phyloP scores from a whole-genome alignment of 2,329 filamentous ascomycete species.

The Exophiala aquamarina region DNA sequence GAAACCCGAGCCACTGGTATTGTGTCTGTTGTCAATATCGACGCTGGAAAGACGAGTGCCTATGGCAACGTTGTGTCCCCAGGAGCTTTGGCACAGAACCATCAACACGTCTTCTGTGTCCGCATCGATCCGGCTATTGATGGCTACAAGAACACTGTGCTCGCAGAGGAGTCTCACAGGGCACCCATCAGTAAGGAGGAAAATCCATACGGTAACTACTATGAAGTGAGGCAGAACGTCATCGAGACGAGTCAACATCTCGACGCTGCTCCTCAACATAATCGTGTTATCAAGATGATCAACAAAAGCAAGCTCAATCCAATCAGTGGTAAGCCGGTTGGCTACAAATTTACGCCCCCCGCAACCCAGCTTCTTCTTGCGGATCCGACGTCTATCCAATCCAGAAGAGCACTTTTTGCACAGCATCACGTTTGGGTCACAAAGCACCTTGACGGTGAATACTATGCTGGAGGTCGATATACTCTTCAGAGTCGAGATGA shows the following conservation, averaged over 20 bases:
- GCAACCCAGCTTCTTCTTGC: constrained; percentile 51
- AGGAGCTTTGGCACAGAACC: constrained; percentile 66
- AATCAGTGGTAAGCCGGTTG: constrained; percentile 43
- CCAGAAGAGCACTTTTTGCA: constrained; percentile 49
- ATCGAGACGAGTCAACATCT: constrained; percentile 49
- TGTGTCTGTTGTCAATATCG: constrained; percentile 61
- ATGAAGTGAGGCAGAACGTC: constrained; percentile 52
- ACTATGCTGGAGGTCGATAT: constrained; percentile 50
- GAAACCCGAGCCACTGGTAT: constrained; percentile 68
- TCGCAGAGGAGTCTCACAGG: constrained; percentile 54
- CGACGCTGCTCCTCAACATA: constrained; percentile 52
- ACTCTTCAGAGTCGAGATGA: constrained; percentile 48
- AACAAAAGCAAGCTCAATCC: constrained; percentile 47
- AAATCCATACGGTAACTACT: constrained; percentile 64
- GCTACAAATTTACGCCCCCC: constrained; percentile 50
- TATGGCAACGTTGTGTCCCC: constrained; percentile 65
- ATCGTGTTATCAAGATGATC: constrained; percentile 50
- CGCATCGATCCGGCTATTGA: constrained; percentile 67
- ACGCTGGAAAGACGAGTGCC: constrained; percentile 52
- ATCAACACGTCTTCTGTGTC: constrained; percentile 68
- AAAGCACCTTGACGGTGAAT: constrained; percentile 49
- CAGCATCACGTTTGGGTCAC: constrained; percentile 55
- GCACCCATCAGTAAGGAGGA: constrained; percentile 51
- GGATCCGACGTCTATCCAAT: constrained; percentile 43
- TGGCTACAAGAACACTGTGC: constrained; percentile 52